Conservation (phyloP, 1,284 basidiomycete species). For the Rhodotorula sp. region DNA sequence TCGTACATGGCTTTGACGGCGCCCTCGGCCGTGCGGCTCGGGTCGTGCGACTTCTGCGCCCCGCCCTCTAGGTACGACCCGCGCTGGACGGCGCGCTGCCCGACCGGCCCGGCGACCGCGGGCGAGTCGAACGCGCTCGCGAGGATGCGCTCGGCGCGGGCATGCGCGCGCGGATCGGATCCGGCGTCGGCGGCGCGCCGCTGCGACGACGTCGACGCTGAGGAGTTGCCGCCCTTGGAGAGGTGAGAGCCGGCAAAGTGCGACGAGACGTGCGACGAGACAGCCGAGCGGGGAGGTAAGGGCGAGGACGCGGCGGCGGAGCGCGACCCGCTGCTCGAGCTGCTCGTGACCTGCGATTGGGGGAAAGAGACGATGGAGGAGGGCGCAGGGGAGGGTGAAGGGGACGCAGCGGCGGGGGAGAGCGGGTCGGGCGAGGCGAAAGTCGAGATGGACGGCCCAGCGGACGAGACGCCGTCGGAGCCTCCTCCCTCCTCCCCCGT, state of each 20-base stretch:
- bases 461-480: not conserved
- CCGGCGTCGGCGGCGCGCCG: constrained; percentile 4
- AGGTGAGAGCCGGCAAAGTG: not conserved
- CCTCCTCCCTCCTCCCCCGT: not conserved
- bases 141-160: constrained; percentile 15
- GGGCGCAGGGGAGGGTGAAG: not conserved
- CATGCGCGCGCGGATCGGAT: not conserved
- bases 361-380: not conserved
- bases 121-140: constrained; percentile 4
- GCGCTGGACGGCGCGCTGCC: not conserved
- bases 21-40: constrained; percentile 28
- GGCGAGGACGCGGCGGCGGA: too few species aligned
- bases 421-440: not conserved
- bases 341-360: not conserved
- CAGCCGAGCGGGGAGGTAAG: too few species aligned
- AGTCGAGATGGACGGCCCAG: not conserved
- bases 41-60: constrained; percentile 16
- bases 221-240: not conserved
- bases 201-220: not conserved
- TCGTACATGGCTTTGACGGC: constrained; percentile 23
- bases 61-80: constrained; percentile 19
- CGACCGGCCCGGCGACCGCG: not conserved
- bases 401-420: not conserved
- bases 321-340: too few species aligned
- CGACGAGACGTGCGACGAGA: not conserved